These are phyloP conservation scores for Lactarius deliciosus DNA, from an alignment of 768 basidiomycete genomes.

Conservation along the genomic window DNA sequence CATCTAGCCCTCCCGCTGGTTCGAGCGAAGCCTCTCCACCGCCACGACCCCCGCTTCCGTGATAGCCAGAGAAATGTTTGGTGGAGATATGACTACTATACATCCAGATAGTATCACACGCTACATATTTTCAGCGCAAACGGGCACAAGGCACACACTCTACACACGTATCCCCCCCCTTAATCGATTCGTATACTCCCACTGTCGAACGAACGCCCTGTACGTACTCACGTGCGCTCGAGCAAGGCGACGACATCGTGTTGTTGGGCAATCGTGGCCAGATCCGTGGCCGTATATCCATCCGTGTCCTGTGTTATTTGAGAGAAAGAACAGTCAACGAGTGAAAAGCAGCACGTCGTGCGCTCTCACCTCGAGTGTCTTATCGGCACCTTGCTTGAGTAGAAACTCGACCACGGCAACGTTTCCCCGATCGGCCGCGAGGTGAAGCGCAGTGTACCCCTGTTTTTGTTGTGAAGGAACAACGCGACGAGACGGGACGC, in stretches of 20 bases:
- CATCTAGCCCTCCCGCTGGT: not conserved
- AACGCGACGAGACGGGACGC: slow-evolving; percentile 12
- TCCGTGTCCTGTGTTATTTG: slow-evolving; percentile 58
- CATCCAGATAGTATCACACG: not conserved
- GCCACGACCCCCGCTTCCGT: slow-evolving; percentile 9
- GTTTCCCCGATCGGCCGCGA: slow-evolving; percentile 83
- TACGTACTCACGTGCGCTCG: slow-evolving; percentile 23
- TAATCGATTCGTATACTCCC: not conserved
- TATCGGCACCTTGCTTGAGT: slow-evolving; percentile 63
- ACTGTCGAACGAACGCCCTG: not conserved
- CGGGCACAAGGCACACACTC: not conserved
- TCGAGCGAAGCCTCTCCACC: slow-evolving; percentile 6
- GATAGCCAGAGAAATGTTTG: not conserved
- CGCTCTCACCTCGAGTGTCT: slow-evolving; percentile 54
- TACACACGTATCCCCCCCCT: not conserved
- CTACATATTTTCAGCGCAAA: not conserved
- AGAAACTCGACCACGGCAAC: slow-evolving; percentile 55
- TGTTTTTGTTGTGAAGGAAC: slow-evolving; percentile 34
- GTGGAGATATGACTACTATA: not conserved
- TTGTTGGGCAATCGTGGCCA: slow-evolving; percentile 60
- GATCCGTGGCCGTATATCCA: slow-evolving; percentile 55
- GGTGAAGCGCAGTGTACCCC: slow-evolving; percentile 88
- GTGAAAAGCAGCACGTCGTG: slow-evolving; percentile 13
- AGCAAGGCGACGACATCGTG: slow-evolving; percentile 49
- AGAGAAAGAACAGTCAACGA: slow-evolving; percentile 17